phyloP scores from a whole-genome alignment of 495 filamentous ascomycete genomes.

The Paragyromitra xinjiangensis region DNA sequence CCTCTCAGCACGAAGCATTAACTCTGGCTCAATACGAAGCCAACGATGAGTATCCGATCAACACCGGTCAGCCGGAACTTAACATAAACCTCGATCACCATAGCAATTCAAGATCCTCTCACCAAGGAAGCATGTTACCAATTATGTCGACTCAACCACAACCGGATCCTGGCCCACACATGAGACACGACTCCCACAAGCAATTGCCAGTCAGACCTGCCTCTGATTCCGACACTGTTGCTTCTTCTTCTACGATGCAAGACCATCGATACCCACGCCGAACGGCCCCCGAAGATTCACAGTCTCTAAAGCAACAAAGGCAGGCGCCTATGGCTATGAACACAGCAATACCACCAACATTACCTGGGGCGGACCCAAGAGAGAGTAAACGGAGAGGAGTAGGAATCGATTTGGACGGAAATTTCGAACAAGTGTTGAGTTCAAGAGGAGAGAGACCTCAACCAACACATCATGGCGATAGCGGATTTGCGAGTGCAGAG shows the following conservation, averaged over 20 bases:
- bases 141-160: conserved; percentile 54
- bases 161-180: conserved; percentile 53
- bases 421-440: conserved; percentile 18
- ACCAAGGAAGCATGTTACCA: conserved; percentile 52
- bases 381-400: conserved; percentile 5
- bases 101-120: conserved; percentile 56
- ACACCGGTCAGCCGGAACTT: conserved; percentile 55
- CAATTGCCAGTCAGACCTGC: conserved; percentile 51
- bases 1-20: conserved; percentile 53
- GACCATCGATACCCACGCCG: conserved; percentile 41
- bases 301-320: conserved; percentile 46
- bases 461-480: conserved; percentile 37
- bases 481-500: conserved; percentile 35
- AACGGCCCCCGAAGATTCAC: conserved; percentile 50
- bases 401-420: conserved; percentile 24
- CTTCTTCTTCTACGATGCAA: conserved; percentile 51
- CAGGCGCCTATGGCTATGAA: conserved; percentile 49
- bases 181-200: conserved; percentile 52
- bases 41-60: conserved; percentile 55
- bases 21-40: conserved; percentile 55
- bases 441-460: conserved; percentile 30
- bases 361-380: conserved; percentile 36
- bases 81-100: conserved; percentile 55
- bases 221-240: conserved; percentile 44
- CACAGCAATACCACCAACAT: conserved; percentile 35